A percentile compares a stretch with the other conserved stretches of the same genome.
Conservation (phyloP, 768 basidiomycete genomes). For the Floccularia luteovirens region DNA sequence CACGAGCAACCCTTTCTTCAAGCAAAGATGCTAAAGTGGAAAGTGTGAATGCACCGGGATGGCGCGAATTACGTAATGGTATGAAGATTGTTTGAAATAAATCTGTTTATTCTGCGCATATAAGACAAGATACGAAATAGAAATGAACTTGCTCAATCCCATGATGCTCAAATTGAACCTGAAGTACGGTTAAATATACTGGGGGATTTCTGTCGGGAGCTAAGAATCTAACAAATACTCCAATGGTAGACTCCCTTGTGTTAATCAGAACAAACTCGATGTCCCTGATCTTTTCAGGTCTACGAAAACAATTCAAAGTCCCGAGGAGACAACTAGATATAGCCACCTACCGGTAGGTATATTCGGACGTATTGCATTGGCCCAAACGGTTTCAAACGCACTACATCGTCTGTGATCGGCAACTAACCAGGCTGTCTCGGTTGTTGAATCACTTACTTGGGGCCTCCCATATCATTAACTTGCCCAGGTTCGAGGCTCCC, state of each 20-base stretch:
- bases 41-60: conserved; percentile 22
- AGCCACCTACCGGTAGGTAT: conserved; percentile 16
- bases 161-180: too few species aligned
- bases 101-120: too few species aligned
- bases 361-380: conserved; percentile 25
- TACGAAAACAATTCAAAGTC: conserved; percentile 1
- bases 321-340: background rate
- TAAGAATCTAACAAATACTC: too few species aligned
- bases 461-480: conserved; percentile 25
- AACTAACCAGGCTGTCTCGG: too few species aligned
- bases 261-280: conserved; percentile 9
- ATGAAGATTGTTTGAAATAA: too few species aligned
- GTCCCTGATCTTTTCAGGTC: conserved; percentile 11
- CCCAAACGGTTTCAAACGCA: conserved; percentile 30
- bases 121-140: too few species aligned
- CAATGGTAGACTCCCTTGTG: too few species aligned
- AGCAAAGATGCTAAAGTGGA: conserved; percentile 19
- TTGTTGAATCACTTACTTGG: conserved; percentile 18
- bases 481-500: conserved; percentile 36
- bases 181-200: too few species aligned
- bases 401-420: conserved; percentile 12
- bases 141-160: too few species aligned
- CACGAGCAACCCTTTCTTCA: conserved; percentile 16
- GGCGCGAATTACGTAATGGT: too few species aligned
- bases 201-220: too few species aligned